Evolutionary conservation across 108 stramenopile species (phyloP).

Genomic region (Nannochloropsis salina): DNA sequence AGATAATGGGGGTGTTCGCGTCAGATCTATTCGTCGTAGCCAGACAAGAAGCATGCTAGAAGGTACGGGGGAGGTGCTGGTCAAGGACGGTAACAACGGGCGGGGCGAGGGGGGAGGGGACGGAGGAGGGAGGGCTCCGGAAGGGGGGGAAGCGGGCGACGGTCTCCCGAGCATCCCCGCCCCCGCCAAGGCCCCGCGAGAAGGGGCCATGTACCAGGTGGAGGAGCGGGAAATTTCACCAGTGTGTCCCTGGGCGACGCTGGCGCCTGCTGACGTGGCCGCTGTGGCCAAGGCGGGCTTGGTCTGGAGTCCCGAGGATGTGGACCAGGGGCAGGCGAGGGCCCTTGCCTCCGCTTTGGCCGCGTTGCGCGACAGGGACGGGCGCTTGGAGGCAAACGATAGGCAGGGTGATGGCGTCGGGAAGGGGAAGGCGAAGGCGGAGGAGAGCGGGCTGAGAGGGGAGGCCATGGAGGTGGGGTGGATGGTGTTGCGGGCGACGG

Average conservation of each 20-base stretch:
- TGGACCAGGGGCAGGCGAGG: neutral
- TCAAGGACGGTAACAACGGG: too few relatives aligned
- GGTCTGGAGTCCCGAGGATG: neutral
- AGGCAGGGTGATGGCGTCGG: neutral
- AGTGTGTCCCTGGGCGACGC: neutral
- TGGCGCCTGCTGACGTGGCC: neutral
- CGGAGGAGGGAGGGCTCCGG: too few relatives aligned
- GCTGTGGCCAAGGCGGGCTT: neutral
- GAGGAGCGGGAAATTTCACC: neutral
- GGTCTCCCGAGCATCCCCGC: neutral
- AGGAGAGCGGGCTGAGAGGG: neutral
- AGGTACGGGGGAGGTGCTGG: neutral
- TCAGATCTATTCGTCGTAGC: neutral
- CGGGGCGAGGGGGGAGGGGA: too few relatives aligned
- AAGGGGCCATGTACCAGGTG: neutral
- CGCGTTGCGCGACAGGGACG: neutral
- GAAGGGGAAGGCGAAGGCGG: neutral
- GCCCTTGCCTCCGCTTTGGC: neutral
- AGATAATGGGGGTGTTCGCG: neutral
- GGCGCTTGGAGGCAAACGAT: neutral
- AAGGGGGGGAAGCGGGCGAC: neutral
- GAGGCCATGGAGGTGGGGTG: neutral
- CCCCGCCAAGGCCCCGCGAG: neutral
- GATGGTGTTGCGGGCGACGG: neutral
- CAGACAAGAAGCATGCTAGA: neutral